Evolutionary conservation across 1,284 basidiomycete species (phyloP).

Genomic region (Taiwanofungus camphoratus): DNA sequence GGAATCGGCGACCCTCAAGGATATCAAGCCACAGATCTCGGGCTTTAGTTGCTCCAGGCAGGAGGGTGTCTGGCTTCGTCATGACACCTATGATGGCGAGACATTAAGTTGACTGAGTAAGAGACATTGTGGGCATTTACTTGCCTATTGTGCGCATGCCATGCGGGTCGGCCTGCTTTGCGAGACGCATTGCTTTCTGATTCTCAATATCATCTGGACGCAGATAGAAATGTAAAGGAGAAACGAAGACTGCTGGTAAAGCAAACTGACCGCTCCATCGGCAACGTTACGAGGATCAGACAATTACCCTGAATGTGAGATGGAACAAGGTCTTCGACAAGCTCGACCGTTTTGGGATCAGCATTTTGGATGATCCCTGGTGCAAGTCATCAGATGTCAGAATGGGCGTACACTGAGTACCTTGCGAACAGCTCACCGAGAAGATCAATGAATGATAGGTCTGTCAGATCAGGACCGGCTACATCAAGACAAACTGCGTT

Average conservation of each 20-base stretch:
- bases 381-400: neutral
- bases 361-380: slow-evolving; percentile 59
- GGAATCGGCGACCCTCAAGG: slow-evolving; percentile 40
- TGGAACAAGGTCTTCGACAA: slow-evolving; percentile 43
- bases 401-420: neutral
- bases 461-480: slow-evolving; percentile 37
- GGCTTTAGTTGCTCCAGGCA: slow-evolving; percentile 37
- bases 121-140: neutral
- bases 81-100: slow-evolving; percentile 41
- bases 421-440: slow-evolving; percentile 28
- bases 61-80: slow-evolving; percentile 58
- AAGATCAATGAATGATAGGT: slow-evolving; percentile 41
- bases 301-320: slow-evolving; percentile 36
- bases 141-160: slow-evolving; percentile 57
- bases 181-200: slow-evolving; percentile 50
- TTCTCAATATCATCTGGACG: slow-evolving; percentile 59
- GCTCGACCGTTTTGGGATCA: slow-evolving; percentile 32
- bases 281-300: slow-evolving; percentile 55
- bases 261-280: slow-evolving; percentile 47
- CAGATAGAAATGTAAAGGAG: neutral
- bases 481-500: slow-evolving; percentile 42
- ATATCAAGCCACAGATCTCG: slow-evolving; percentile 45
- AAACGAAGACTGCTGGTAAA: neutral
- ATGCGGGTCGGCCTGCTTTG: slow-evolving; percentile 42
- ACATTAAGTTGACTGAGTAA: neutral